phyloP scores from a whole-genome alignment of 306 rosid genomes.

The Chamaecrista fasciculata region DNA sequence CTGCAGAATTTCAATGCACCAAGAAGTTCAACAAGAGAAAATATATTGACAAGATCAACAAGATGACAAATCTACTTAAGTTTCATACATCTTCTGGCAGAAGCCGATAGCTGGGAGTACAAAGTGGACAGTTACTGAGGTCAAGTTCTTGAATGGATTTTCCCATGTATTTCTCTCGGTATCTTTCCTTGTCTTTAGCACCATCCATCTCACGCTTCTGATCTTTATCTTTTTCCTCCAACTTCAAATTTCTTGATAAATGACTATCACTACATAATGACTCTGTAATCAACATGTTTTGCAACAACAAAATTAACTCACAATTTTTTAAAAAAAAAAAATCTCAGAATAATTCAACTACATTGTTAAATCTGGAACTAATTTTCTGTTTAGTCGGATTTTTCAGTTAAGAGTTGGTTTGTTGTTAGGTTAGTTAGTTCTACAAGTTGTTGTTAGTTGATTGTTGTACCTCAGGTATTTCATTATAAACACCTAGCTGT shows the following conservation, averaged over 20 bases:
- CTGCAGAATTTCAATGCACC: conserved; percentile 49
- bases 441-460: no score
- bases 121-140: conserved; percentile 77
- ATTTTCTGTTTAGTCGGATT: no score
- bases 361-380: no score
- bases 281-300: conserved; percentile 58
- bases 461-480: no score
- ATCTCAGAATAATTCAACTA: conserved; percentile 12
- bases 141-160: conserved; percentile 98
- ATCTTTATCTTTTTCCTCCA: conserved; percentile 80
- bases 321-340: background rate
- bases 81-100: conserved; percentile 75
- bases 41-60: conserved; percentile 20
- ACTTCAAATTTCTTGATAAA: conserved; percentile 59
- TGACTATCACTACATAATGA: conserved; percentile 61
- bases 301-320: conserved; percentile 30
- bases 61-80: conserved; percentile 6
- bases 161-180: conserved; percentile 73
- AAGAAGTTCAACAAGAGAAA: conserved; percentile 30
- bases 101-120: conserved; percentile 96
- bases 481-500: no score
- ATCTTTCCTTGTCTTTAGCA: conserved; percentile 79
- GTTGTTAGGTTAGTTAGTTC: no score
- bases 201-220: conserved; percentile 72
- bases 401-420: no score